Evolutionary conservation across 345 rosid genomes (phyloP).

Genomic region (Noccaea caerulescens): DNA sequence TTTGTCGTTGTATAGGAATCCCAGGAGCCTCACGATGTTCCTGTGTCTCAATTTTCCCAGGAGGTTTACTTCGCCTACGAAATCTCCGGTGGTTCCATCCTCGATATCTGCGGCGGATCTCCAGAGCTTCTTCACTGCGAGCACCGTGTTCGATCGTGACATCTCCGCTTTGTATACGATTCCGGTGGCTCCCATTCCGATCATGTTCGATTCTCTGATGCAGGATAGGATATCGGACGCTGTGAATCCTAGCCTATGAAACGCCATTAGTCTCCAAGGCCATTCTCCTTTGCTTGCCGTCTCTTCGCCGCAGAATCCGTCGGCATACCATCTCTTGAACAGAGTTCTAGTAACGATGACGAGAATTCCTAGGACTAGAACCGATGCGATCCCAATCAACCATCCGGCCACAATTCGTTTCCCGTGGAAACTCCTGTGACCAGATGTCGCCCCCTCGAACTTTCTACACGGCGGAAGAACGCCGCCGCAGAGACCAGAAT

Average conservation of each 20-base stretch:
- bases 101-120: constrained; percentile 71
- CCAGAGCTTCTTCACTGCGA: constrained; percentile 93
- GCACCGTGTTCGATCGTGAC: constrained; percentile 51
- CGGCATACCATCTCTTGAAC: constrained; percentile 59
- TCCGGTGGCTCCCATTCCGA: constrained; percentile 96
- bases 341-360: constrained; percentile 49
- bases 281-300: constrained; percentile 64
- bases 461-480: constrained; percentile 78
- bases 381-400: constrained; percentile 66
- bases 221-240: constrained; percentile 72
- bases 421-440: constrained; percentile 48
- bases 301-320: constrained; percentile 61
- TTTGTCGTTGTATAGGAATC: constrained; percentile 71
- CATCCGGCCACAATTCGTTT: constrained; percentile 65
- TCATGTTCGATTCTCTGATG: constrained; percentile 76
- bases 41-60: constrained; percentile 88
- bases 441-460: constrained; percentile 42
- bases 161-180: constrained; percentile 83
- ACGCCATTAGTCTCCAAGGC: constrained; percentile 95
- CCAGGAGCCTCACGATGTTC: constrained; percentile 81
- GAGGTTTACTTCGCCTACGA: constrained; percentile 80
- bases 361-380: constrained; percentile 57
- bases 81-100: constrained; percentile 61
- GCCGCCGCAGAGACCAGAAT: constrained; percentile 77
- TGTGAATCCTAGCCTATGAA: constrained; percentile 85